Evolutionary conservation across 345 rosid genomes (phyloP), one percentile per base, ranked within the genome.

Genomic region (Rhizophora apiculata): DNA sequence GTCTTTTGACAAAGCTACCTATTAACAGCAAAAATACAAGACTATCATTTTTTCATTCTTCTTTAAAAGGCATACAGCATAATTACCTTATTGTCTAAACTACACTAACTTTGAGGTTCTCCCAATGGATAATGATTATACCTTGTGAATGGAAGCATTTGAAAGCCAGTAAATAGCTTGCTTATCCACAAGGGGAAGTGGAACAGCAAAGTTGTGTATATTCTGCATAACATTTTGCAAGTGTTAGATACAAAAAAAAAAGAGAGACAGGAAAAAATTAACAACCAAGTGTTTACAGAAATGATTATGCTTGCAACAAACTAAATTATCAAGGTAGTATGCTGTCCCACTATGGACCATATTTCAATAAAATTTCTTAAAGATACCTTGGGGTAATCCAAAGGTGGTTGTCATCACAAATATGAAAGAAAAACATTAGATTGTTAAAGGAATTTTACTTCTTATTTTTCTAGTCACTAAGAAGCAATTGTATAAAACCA

Each of bases 1-100:
- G 81, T 94, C 95, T 79, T 86, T 94, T 39, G 98, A 91, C 79
- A 94, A 70, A 76, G 96, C 88, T 66, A 91, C 87, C 98, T 94
- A 79, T 80, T 43, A 51, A 80, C 59, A 71, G 36, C 37, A 82
- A 67, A 27, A 48, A 56, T 63, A 62, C 15, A 52, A 62, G 11
- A 60, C 72, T 21, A 55, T 63, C 68, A 75, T 72, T 67, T 54
- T 62, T 43, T 3, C 1, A 58, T 57, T 70, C 52, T 60, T 55
- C 21, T 18, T 72, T 53, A 18, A 36, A 59, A 64, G 55, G 54
- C 26, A 20, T 30, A 7, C 4, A 4, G 52, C 6, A 20, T 20
- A 21, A 53, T n/a, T 15, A 49, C 19, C 10, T 22, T 63, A 8
- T n/a, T 36, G 7, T 34, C 11, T 36, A 36, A 10, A 1, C 4